A percentile compares a stretch with the other conserved stretches of the same genome.
Conservation (phyloP, 495 filamentous ascomycete genomes). For the Darksidea phi region DNA sequence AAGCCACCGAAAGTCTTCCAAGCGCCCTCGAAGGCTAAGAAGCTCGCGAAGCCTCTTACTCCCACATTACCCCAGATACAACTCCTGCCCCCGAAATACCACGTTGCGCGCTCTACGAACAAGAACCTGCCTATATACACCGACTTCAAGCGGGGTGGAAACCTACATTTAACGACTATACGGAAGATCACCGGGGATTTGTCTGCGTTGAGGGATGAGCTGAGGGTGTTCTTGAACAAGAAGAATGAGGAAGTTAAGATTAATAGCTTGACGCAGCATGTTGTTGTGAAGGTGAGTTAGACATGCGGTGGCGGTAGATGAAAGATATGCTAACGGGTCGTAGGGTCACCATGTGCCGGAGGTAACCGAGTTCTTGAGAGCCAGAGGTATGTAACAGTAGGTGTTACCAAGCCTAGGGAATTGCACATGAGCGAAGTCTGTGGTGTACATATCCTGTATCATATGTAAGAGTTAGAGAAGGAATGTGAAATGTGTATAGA, state of each 20-base stretch:
- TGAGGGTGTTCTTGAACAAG: conserved; percentile 40
- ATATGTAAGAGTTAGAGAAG: too few relatives aligned
- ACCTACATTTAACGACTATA: conserved; percentile 69
- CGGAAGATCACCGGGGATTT: conserved; percentile 71
- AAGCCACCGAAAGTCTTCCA: not conserved
- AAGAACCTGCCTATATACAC: conserved; percentile 80
- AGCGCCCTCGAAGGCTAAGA: not conserved
- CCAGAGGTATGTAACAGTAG: conserved; percentile 3
- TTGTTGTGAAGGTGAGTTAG: conserved; percentile 33
- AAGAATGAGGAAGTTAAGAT: conserved; percentile 39
- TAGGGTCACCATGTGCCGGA: conserved; percentile 6
- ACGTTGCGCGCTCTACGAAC: conserved; percentile 66
- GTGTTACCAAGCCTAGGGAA: too few relatives aligned
- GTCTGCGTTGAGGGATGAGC: conserved; percentile 40
- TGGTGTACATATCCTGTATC: too few relatives aligned
- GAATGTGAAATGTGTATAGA: too few relatives aligned
- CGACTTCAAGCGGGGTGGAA: conserved; percentile 71
- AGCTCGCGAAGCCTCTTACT: not conserved
- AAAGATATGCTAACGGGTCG: not conserved
- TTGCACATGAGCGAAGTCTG: too few relatives aligned
- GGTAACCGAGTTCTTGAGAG: conserved; percentile 2
- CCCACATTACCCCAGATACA: conserved; percentile 35
- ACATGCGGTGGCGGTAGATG: not conserved
- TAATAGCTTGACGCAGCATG: conserved; percentile 44
- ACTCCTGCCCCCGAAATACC: conserved; percentile 52